Conservation (phyloP, 1,139 yeast species). For the Magnusiomyces clavatus region DNA sequence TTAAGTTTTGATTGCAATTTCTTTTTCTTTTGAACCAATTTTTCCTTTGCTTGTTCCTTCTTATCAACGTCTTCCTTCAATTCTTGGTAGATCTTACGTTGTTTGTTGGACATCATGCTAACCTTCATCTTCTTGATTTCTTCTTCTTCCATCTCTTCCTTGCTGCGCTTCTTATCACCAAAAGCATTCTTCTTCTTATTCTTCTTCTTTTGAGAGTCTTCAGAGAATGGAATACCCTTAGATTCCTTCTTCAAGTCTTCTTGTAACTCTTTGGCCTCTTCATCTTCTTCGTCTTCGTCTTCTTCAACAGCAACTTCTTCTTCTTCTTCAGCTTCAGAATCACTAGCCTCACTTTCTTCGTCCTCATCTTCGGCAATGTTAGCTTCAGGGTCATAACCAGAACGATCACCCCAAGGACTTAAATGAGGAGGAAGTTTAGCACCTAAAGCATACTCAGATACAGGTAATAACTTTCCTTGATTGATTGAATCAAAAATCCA, state of each 20-base stretch:
- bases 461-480: slow-evolving; percentile 65
- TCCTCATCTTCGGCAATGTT: slow-evolving; percentile 32
- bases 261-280: slow-evolving; percentile 47
- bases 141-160: slow-evolving; percentile 43
- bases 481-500: slow-evolving; percentile 94
- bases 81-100: slow-evolving; percentile 88
- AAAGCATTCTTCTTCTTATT: slow-evolving; percentile 12
- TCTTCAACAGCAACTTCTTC: slow-evolving; percentile 45
- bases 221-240: slow-evolving; percentile 71
- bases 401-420: slow-evolving; percentile 98
- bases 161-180: slow-evolving; percentile 27
- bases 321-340: slow-evolving; percentile 45
- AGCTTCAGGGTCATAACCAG: slow-evolving; percentile 78
- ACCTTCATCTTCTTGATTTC: slow-evolving; percentile 83
- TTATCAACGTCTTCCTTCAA: slow-evolving; percentile 88
- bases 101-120: slow-evolving; percentile 97
- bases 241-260: slow-evolving; percentile 88
- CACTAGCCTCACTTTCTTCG: slow-evolving; percentile 39
- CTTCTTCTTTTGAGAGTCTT: slow-evolving; percentile 21
- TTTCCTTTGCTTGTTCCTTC: slow-evolving; percentile 72
- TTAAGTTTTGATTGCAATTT: slow-evolving; percentile 60
- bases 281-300: slow-evolving; percentile 47
- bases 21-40: slow-evolving; percentile 69
- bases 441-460: slow-evolving; percentile 82
- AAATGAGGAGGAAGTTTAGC: slow-evolving; percentile 93